phyloP scores from a whole-genome alignment of 495 filamentous ascomycete species.

The Aspergillus bridgeri region DNA sequence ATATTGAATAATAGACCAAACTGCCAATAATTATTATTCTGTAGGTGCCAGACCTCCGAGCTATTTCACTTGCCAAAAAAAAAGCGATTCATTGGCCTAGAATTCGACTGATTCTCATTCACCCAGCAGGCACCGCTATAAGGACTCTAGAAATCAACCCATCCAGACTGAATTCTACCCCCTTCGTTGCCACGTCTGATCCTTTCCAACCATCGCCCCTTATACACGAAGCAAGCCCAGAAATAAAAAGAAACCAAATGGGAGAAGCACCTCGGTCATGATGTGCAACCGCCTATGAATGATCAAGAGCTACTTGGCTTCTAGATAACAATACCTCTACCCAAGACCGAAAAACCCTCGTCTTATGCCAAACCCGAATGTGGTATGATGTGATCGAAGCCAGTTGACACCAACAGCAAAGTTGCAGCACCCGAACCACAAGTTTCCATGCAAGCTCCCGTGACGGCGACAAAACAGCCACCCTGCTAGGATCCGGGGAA shows the following conservation, averaged over 20 bases:
- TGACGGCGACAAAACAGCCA: background rate
- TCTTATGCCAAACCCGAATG: background rate
- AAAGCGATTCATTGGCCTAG: background rate
- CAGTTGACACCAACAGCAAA: background rate
- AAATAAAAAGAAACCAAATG: background rate
- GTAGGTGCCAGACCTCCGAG: background rate
- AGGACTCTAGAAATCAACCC: background rate
- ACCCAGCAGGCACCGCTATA: background rate
- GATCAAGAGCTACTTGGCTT: background rate
- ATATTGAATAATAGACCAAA: too few relatives aligned
- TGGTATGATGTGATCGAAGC: background rate
- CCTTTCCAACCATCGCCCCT: background rate
- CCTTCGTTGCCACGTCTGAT: background rate
- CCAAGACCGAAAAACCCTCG: background rate
- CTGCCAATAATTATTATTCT: background rate
- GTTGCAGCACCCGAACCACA: background rate
- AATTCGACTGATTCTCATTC: background rate
- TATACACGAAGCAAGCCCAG: background rate
- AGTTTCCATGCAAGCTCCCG: background rate
- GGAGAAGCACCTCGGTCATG: background rate
- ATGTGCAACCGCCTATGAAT: background rate
- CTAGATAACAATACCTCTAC: background rate
- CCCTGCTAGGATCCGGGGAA: background rate
- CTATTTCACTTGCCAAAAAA: background rate
- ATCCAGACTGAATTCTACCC: background rate